Percentiles rank a stretch among this genome's conserved stretches.
Evolutionary conservation across 345 rosid genomes (phyloP).

Genomic region (Trapa incisa): DNA sequence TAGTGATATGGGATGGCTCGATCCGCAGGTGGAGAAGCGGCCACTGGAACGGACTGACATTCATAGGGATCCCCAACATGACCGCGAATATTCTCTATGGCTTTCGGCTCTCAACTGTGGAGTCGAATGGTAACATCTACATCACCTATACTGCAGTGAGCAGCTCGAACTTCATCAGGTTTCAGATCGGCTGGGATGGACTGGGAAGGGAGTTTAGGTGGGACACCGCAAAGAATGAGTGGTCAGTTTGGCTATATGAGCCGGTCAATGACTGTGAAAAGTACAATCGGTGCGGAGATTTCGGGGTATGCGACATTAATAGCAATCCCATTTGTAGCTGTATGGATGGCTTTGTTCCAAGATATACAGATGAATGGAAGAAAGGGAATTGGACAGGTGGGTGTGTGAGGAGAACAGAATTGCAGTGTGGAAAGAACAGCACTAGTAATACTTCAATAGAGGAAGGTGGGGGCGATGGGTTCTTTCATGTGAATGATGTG

Average conservation of each 20-base stretch:
- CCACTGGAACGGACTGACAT: slow-evolving; percentile 48
- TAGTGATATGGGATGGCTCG: slow-evolving; percentile 48
- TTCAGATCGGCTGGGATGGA: slow-evolving; percentile 35
- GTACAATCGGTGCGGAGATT: slow-evolving; percentile 63
- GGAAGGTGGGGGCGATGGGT: slow-evolving; percentile 16
- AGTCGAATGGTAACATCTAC: slow-evolving; percentile 30
- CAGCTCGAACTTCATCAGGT: slow-evolving; percentile 35
- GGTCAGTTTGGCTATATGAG: slow-evolving; percentile 32
- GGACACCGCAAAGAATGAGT: slow-evolving; percentile 24
- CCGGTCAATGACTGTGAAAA: slow-evolving; percentile 48
- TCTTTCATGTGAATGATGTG: slow-evolving; percentile 11
- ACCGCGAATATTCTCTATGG: slow-evolving; percentile 31
- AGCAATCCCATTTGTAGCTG: slow-evolving; percentile 33
- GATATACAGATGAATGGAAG: slow-evolving; percentile 16
- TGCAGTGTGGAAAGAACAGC: slow-evolving; percentile 21
- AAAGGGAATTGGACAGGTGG: slow-evolving; percentile 29
- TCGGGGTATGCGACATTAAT: slow-evolving; percentile 35
- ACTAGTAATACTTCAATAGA: background rate
- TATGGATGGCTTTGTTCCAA: slow-evolving; percentile 40
- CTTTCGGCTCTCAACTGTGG: slow-evolving; percentile 29
- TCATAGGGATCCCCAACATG: slow-evolving; percentile 51
- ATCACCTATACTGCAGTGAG: slow-evolving; percentile 39
- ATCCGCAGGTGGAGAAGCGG: slow-evolving; percentile 71
- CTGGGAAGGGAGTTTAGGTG: slow-evolving; percentile 42
- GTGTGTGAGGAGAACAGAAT: slow-evolving; percentile 18